phyloP scores from a whole-genome alignment of 331 rosid genomes.

The Erythrophleum ivorense region DNA sequence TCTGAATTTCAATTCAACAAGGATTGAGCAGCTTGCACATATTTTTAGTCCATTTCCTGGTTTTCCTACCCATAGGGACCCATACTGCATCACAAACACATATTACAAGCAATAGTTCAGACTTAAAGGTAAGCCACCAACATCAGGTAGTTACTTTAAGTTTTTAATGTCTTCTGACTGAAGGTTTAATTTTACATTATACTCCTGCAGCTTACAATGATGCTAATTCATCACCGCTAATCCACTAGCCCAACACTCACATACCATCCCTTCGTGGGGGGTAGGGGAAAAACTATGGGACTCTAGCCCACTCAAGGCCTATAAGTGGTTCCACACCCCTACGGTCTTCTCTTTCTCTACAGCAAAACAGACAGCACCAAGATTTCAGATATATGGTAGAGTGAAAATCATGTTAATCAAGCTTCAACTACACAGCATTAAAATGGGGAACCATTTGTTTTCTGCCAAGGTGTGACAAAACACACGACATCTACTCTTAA shows the following conservation, averaged over 20 bases:
- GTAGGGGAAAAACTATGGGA: background rate
- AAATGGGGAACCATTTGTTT: too few relatives aligned
- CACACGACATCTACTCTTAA: too few relatives aligned
- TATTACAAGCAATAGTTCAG: background rate
- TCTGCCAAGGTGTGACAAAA: too few relatives aligned
- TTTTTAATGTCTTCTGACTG: slow-evolving; percentile 1
- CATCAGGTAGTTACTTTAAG: background rate
- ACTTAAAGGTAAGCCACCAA: background rate
- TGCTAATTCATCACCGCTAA: background rate
- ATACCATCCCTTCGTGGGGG: too few relatives aligned
- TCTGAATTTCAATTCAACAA: background rate
- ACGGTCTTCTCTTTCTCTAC: too few relatives aligned
- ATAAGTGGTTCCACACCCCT: too few relatives aligned
- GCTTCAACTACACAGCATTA: too few relatives aligned
- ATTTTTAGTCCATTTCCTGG: background rate
- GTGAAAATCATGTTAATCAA: too few relatives aligned
- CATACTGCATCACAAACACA: background rate
- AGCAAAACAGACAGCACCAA: background rate
- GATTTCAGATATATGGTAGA: background rate
- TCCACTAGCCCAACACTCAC: background rate
- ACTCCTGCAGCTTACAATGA: background rate
- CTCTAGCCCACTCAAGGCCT: too few relatives aligned
- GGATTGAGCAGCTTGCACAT: background rate
- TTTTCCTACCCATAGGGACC: background rate
- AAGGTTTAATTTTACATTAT: background rate